These are phyloP conservation scores for Raphanus raphanistrum DNA, from an alignment of 345 rosid species.

Conservation along the genomic window DNA sequence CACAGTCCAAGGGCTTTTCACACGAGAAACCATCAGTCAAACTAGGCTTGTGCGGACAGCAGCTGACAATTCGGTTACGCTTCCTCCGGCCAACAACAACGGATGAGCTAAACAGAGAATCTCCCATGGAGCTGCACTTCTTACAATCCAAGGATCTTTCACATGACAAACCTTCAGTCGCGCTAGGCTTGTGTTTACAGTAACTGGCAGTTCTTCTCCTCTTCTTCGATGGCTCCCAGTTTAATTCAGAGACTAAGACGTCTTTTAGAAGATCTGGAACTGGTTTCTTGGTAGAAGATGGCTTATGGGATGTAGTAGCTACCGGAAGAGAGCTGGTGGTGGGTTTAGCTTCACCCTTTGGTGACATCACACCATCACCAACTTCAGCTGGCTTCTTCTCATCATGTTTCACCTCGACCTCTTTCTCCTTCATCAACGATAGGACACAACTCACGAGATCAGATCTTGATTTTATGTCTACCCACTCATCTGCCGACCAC, in stretches of 20 bases:
- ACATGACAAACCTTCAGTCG: slow-evolving; percentile 6
- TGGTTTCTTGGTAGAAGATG: slow-evolving; percentile 18
- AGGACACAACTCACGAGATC: slow-evolving; percentile 45
- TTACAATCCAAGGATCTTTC: slow-evolving; percentile 51
- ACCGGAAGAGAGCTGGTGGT: slow-evolving; percentile 23
- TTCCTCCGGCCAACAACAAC: slow-evolving; percentile 34
- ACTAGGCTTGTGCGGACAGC: slow-evolving; percentile 39
- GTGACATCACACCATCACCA: not conserved
- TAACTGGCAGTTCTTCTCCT: slow-evolving; percentile 44
- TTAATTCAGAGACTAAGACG: slow-evolving; percentile 50
- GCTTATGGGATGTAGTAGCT: slow-evolving; percentile 27
- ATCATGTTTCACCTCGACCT: slow-evolving; percentile 17
- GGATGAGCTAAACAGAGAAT: slow-evolving; percentile 47
- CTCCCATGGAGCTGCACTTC: slow-evolving; percentile 62
- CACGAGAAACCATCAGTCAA: slow-evolving; percentile 9
- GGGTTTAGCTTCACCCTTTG: slow-evolving; percentile 25
- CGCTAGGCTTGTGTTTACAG: slow-evolving; percentile 37
- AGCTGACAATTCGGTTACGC: slow-evolving; percentile 49
- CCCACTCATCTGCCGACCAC: slow-evolving; percentile 71
- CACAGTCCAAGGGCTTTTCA: slow-evolving; percentile 50
- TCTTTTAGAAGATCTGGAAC: slow-evolving; percentile 64
- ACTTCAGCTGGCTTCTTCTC: not conserved
- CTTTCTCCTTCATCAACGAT: slow-evolving; percentile 35
- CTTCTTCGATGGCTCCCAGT: slow-evolving; percentile 67
- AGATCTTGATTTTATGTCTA: slow-evolving; percentile 40